Base-by-base conservation (phyloP, 2,329 filamentous ascomycete species). In the Coniochaeta prunicola region DNA sequence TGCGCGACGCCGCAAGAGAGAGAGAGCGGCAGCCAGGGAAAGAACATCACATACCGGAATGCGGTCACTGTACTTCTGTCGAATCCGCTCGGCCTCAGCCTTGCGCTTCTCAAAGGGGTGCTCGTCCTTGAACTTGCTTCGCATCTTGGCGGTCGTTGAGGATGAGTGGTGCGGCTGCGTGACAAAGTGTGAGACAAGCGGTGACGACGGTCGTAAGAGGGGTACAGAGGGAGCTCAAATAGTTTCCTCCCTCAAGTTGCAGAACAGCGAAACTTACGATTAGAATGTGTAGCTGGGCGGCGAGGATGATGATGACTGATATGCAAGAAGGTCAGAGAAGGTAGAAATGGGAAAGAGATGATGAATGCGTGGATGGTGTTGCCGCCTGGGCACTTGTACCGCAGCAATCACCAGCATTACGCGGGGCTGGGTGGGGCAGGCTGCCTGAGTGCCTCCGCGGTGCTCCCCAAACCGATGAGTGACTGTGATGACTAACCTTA, bases 41-140 rank as follows among this genome's bases (percentile, higher is more conserved):
- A 42, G 42, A 58, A 58, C 58, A 64, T 45, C n/a, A 45, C 92
- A 75, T 86, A 97, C 94, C 57, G 94, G 94, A 78, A 99, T 99
- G 70, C 94, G 91, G 76, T 99, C 94, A 68, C 91, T 87, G 76
- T 99, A 99, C 80, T 99, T 99, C 82, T 97, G 92, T 67, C 94
- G 92, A 76, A 97, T 97, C 77, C 94, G 92, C 84, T 99, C 94
- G 74, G 94, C 94, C 81, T 99, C 94, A 66, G 94, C 94, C 91
- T 97, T 97, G 81, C 94, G 92, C 91, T 99, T 99, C 89, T 97
- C 94, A 76, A 97, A 97, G 70, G 91, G 92, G 77, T 97, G 94
- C 86, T 97, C 94, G 88, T 99, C 94, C 92, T 99, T 99, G 80
- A 99, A 99, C 87, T 97, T 97, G 83, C 91, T 96, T 74, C 92